Evolutionary conservation across 306 rosid genomes (phyloP).

Genomic region (Dalbergia cochinchinensis): DNA sequence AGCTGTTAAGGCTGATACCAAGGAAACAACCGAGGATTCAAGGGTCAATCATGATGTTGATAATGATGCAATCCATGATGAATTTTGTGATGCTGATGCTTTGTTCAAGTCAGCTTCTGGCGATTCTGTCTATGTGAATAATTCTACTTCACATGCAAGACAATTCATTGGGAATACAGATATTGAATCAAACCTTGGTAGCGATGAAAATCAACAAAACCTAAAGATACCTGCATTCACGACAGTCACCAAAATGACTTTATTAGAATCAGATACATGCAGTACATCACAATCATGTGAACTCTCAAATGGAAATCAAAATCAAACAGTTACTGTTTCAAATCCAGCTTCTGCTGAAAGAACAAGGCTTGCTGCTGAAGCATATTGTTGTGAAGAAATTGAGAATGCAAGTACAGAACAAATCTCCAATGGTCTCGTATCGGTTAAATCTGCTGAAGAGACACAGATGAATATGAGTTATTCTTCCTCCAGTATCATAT

Average conservation of each 20-base stretch:
- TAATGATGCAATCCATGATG: conserved; percentile 39
- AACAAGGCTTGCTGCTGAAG: conserved; percentile 33
- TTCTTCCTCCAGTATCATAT: conserved; percentile 49
- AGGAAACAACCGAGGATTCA: conserved; percentile 45
- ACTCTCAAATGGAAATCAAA: conserved; percentile 44
- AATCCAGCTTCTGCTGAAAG: conserved; percentile 47
- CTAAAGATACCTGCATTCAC: conserved; percentile 27
- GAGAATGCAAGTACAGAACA: conserved; percentile 53
- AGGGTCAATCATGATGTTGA: conserved; percentile 40
- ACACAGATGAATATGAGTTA: conserved; percentile 43
- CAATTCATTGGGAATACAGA: conserved; percentile 36
- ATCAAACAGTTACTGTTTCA: conserved; percentile 40
- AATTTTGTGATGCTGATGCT: conserved; percentile 38
- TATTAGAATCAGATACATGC: conserved; percentile 30
- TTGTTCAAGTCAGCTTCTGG: conserved; percentile 38
- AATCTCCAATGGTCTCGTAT: conserved; percentile 27
- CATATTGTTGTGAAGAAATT: conserved; percentile 45
- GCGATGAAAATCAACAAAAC: conserved; percentile 40
- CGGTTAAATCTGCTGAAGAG: conserved; percentile 39
- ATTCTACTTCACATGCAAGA: conserved; percentile 42
- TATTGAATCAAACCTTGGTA: conserved; percentile 35
- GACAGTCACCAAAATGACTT: conserved; percentile 29
- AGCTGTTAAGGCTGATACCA: conserved; percentile 37
- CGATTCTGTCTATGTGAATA: conserved; percentile 42
- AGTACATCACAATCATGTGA: conserved; percentile 49